Evolutionary conservation across 225 moss, liverwort and hornwort genomes (phyloP), one percentile per base, ranked within the genome.

Genomic region (Physcomitrellopsis africana): DNA sequence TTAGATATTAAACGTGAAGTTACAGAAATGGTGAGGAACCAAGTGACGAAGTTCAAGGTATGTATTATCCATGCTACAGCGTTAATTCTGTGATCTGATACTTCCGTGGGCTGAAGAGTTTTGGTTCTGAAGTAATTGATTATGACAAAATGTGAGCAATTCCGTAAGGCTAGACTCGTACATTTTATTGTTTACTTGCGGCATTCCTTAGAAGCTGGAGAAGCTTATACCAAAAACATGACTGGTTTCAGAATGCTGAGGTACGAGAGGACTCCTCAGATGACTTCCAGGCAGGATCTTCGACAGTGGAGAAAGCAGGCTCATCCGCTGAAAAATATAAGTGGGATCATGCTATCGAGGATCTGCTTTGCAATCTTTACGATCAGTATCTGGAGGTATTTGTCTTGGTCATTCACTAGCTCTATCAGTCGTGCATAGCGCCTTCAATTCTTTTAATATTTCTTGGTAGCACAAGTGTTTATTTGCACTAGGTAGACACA

Each of bases 331-430:
- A 85, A 51, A 89, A 88, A 62, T 97, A 93, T 80, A 91, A 92
- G 85, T 99, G 99, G 99, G 99, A 99, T 70, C 89, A 95, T 77
- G 86, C 93, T 59, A 99, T 92, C 22, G 99, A 99, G 74, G 95
- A 99, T 77, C 92, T 90, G 56, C 90, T 99, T 55, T 99, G 89
- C 83, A 93, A 95, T 88, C 92, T 95, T 57, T 99, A 99, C 77
- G 99, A 99, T 77, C 90, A 93, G 65, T 99, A 99, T 67, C 84
- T 99, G 70, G 99, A 99, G 99, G 99, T 99, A 57, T 54, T 47
- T 55, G 68, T 16, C 20, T 76, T 51, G 46, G 58, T 67, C 65
- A 58, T 60, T 63, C 23, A 44, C 22, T 29, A 32, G 51, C 57
- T 52, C 0, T 51, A 18, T 18, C 26, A 46, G 62, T 22, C 76